Base-by-base conservation (phyloP, 176 grass and related monocot genomes). In the Rhynchospora pubera region DNA sequence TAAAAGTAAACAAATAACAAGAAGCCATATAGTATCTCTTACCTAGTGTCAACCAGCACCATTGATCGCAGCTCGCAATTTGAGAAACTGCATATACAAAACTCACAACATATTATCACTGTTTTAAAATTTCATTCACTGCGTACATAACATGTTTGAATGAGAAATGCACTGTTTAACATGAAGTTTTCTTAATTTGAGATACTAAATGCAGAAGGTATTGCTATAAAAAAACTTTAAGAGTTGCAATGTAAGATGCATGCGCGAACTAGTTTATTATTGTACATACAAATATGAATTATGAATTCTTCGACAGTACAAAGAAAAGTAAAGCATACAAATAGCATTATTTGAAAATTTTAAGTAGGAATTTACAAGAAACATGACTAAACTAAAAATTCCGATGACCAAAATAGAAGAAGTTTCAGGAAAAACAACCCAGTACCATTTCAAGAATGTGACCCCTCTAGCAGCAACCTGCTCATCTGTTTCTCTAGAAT, bases 21-120 rank as follows among this genome's bases (percentile, higher is more conserved):
- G 24, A 88, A 22, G 16, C 0, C 50, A 32, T 13, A 18, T 46
- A n/a, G 11, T 79, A 0, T 78, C 51, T 53, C 76, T 78, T 52
- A 93, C 90, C 95, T 93, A 59, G 85, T 92, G 62, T 97, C 90
- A 14, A 91, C 87, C 62, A 97, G 34, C 43, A 97, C 90, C 88
- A 97, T 79, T 1, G 92, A 88, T 15, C 90, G 88, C 7, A 97
- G 92, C 74, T 94, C 95, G 63, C 94, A 97, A 55, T 97, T 94
- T 19, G 68, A 82, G 51, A 97, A 94, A 76, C 92, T 97, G 83
- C 16, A 84, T 39, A 86, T 19, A 64, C 84, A 24, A 12, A 76
- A 77, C 15, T 12, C 48, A 77, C 12, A 53, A 51, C 13, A 18
- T 32, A 77, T 8, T 28, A 80, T 80, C 16, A 62, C 19, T 62